Base-by-base conservation (phyloP, 441 rosid species). In the Eruca vesicaria region DNA sequence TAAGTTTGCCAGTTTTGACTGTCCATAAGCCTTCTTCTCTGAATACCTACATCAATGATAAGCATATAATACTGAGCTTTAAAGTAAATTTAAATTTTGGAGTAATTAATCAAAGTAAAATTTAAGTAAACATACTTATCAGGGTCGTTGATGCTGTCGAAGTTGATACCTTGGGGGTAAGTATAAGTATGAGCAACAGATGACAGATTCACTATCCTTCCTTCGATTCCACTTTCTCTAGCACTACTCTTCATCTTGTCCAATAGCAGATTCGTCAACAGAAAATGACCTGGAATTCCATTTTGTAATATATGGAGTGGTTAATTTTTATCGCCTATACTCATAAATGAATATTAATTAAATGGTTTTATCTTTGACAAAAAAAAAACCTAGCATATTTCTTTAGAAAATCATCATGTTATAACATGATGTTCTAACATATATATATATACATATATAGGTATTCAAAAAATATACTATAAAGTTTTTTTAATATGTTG, bases 21-120 rank as follows among this genome's bases (percentile, higher is more conserved):
- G 98, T 19, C 98, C 99, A 70, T 95, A 92, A 8, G 99, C 99
- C 67, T 74, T 88, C 80, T 86, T 95, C 77, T 92, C 96, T 57
- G 87, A 82, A 50, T 92, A 95, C 19, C 98, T 94, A 84, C 62
- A 60, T 45, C 29, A 20, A 20, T 70, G 23, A 29, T 4, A 29
- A 29, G 32, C 32, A 29, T 29, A 29, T 5, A 29, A 5, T 29
- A n/a, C n/a, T n/a, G 32, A 29, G 32, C 5, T 29, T 28, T 29
- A 1, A 45, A 18, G 7, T 21, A 28, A 31, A 15, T 23, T 23
- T 18, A 26, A 14, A 19, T 26, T 0, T 12, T 38, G 12, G 7
- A 14, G 8, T 4, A 4, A 18, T n/a, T 4, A 9, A 23, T 5
- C 10, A 35, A 15, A 26, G 6, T 15, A 45, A 43, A n/a, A 5